phyloP scores from a whole-genome alignment of 1,139 yeast genomes.

The Komagataea norvegica region DNA sequence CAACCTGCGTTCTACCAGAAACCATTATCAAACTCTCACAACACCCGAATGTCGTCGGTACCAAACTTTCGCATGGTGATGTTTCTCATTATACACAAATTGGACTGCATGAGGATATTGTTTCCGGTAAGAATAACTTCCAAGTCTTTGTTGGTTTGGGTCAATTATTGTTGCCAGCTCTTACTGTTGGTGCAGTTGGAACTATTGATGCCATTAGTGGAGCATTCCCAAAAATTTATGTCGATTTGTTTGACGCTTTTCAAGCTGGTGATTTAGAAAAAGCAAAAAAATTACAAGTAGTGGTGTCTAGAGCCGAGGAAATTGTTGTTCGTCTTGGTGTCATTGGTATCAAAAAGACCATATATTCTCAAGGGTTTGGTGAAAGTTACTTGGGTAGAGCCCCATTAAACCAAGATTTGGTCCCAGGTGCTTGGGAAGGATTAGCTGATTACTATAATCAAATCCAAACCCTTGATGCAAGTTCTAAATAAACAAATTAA shows the following conservation, averaged over 20 bases:
- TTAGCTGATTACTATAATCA: conserved; percentile 15
- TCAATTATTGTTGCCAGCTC: conserved; percentile 41
- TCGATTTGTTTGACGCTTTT: conserved; percentile 34
- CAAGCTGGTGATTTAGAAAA: conserved; percentile 29
- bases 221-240: conserved; percentile 43
- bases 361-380: conserved; percentile 38
- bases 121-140: conserved; percentile 33
- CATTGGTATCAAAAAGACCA: conserved; percentile 41
- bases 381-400: conserved; percentile 32
- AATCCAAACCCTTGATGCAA: conserved; percentile 15
- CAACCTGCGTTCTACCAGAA: conserved; percentile 34
- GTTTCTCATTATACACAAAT: conserved; percentile 34
- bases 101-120: conserved; percentile 35
- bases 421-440: conserved; percentile 23
- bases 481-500: conserved; percentile 5
- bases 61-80: conserved; percentile 37
- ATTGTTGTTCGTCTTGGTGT: conserved; percentile 40
- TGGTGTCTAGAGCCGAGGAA: conserved; percentile 38
- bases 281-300: conserved; percentile 38
- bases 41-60: conserved; percentile 37
- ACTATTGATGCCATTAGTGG: conserved; percentile 47
- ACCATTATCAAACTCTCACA: conserved; percentile 32
- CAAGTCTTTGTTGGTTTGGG: conserved; percentile 45
- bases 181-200: conserved; percentile 41
- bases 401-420: conserved; percentile 31